A percentile compares a stretch with the other conserved stretches of the same genome.
Evolutionary conservation across 371 early-diverging fungal species (phyloP).

Genomic region (Mucor velutinosus): DNA sequence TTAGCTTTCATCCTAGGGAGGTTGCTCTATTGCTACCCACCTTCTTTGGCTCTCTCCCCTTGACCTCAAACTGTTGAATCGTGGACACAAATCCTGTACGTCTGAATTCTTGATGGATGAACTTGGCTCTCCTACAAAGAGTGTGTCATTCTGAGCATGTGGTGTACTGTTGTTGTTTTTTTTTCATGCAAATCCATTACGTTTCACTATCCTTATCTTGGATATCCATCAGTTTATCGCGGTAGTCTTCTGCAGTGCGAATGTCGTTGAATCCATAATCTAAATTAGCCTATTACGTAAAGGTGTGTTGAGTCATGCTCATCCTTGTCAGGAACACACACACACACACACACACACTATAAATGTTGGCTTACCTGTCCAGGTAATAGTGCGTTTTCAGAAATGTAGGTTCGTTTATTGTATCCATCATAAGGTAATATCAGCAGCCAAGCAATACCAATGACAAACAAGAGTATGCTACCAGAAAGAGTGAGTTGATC

Average conservation of each 20-base stretch:
- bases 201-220: slow-evolving; percentile 27
- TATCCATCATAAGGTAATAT: slow-evolving; percentile 56
- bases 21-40: slow-evolving; percentile 4
- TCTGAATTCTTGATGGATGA: slow-evolving; percentile 54
- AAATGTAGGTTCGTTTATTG: slow-evolving; percentile 65
- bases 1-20: background rate
- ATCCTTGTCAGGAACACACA: background rate
- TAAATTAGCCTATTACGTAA: slow-evolving; percentile 50
- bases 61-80: slow-evolving; percentile 53
- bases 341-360: background rate
- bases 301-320: background rate
- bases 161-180: background rate
- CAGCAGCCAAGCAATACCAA: slow-evolving; percentile 55
- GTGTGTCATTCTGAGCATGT: background rate
- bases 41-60: slow-evolving; percentile 18
- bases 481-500: background rate
- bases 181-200: slow-evolving; percentile 15
- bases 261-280: slow-evolving; percentile 56
- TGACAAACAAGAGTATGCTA: slow-evolving; percentile 53
- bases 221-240: slow-evolving; percentile 28
- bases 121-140: slow-evolving; percentile 51
- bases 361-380: slow-evolving; percentile 75
- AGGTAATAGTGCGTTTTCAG: slow-evolving; percentile 85
- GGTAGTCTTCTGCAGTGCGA: slow-evolving; percentile 53
- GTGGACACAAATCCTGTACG: slow-evolving; percentile 61